Evolutionary conservation across 371 early-diverging fungal genomes (phyloP), one percentile per base, ranked within the genome.

Genomic region (Fennellomyces sp.): DNA sequence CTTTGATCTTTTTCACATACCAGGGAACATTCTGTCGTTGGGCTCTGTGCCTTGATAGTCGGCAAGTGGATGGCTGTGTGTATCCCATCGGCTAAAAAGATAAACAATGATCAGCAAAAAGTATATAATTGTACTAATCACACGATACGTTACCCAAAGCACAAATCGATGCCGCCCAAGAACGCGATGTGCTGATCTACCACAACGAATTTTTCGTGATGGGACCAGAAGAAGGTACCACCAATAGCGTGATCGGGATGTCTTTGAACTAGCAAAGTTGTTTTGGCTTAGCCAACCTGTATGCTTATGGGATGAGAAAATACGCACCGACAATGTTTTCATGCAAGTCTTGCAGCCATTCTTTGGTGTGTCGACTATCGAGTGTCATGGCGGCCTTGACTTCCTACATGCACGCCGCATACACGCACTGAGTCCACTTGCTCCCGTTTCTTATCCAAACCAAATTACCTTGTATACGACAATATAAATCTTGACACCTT

Each of bases 161-260:
- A 96, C 59, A 95, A 73, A 71, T 97, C 97, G 39, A 97, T 83
- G 3, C 97, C 97, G 61, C 97, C 97, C 27, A 94, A 77, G 70
- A 94, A 97, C n/a, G 93, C 95, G 58, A 94, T 80, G 21, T 80
- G 78, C 59, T 88, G 82, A 77, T 97, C 97, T 5, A 97, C 81
- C 1, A 95, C 79, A 3, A 90, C 88, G 53, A 93, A 73, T 54
- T 73, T 82, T 45, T 85, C 82, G 51, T 84, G 85, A 45, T 82
- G 83, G 45, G 92, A 91, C 96, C 96, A 95, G 74, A 93, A 91
- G 65, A 89, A 84, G 3, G 88, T 90, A 30, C 87, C 84, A 12
- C 50, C 50, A 33, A 82, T 73, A 25, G 74, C 71, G 63, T 92
- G 92, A 69, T 94, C 92, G 10, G 96, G 96, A 71, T 94, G 91